Evolutionary conservation across 805 yeast genomes (phyloP), one percentile per base, ranked within the genome.

Genomic region (Teunomyces atbi): DNA sequence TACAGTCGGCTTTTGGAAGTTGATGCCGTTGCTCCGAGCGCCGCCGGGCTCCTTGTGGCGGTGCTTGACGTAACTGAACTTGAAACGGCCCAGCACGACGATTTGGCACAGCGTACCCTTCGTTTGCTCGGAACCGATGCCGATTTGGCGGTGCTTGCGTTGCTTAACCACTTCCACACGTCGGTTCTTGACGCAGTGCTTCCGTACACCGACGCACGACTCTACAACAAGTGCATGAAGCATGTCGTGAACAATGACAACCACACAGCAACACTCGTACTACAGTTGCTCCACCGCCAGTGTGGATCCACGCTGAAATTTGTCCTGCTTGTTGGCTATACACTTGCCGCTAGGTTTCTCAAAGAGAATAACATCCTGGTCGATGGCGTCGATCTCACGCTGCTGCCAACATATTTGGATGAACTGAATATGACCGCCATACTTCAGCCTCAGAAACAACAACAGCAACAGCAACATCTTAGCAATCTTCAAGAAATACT

Each of bases 311-410:
- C 39, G 6, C 11, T 13, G 1, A 15, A 36, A 15, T 62, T 60
- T 46, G 44, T 62, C 13, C 58, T 56, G n/a, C 41, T 54, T 6
- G 57, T 60, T 3, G 68, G 68, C 4, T 59, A 47, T 38, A 26
- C 49, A 6, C 49, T 52, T 29, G 54, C 53, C 8, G 42, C 47
- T 15, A 36, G 32, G 15, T 61, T 49, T 41, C n/a, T 64, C 6
- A 42, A 36, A 4, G 44, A 21, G 10, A 51, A 59, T 35, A 33
- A 44, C 8, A 41, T 59, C 11, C 18, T 16, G 15, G 18, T 59
- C 3, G 59, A 58, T 11, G 47, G 49, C 6, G 30, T 62, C 23
- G 57, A 60, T 47, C 16, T 59, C 26, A 23, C 32, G 1, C 33
- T 45, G 13, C 46, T 52, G 5, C 55, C 56, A 3, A 47, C 51